A percentile compares a stretch with the other conserved stretches of the same genome.
Conservation (phyloP, 164 flowering plant species). For the Macadamia integrifolia region DNA sequence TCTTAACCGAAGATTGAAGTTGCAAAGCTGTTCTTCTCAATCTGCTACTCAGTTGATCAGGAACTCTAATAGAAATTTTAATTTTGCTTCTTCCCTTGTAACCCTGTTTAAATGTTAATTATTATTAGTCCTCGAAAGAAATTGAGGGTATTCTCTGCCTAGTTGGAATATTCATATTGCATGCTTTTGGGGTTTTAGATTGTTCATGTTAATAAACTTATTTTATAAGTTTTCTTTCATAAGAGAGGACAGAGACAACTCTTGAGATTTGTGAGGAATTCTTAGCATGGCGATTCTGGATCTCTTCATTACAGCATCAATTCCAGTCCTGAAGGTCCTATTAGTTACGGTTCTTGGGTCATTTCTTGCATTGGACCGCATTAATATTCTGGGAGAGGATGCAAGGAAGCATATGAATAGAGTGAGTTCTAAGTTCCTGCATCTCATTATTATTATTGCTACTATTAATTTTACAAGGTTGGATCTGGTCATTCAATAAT, state of each 20-base stretch:
- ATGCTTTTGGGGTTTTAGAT: no score
- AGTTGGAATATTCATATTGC: no score
- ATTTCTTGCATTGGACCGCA: conserved; percentile 35
- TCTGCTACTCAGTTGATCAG: not conserved
- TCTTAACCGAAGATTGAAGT: no score
- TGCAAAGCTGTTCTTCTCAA: no score
- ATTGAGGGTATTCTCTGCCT: no score
- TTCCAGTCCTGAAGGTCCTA: conserved; percentile 49
- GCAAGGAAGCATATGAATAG: conserved; percentile 47
- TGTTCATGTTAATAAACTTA: no score
- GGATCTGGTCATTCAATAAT: no score
- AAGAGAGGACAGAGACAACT: not conserved
- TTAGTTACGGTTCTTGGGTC: conserved; percentile 47
- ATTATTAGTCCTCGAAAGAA: no score
- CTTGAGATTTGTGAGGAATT: not conserved
- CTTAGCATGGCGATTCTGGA: conserved; percentile 33
- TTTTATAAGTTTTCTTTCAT: no score
- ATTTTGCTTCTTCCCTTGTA: not conserved
- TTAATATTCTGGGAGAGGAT: conserved; percentile 37
- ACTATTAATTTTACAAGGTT: no score
- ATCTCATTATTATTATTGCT: not conserved
- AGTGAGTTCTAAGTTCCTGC: conserved; percentile 21
- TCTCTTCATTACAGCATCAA: conserved; percentile 33
- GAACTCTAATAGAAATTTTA: no score
- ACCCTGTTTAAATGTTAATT: not conserved